Base-by-base conservation (phyloP, 73 alveolate genomes). In the Paramecium sonneborni region DNA sequence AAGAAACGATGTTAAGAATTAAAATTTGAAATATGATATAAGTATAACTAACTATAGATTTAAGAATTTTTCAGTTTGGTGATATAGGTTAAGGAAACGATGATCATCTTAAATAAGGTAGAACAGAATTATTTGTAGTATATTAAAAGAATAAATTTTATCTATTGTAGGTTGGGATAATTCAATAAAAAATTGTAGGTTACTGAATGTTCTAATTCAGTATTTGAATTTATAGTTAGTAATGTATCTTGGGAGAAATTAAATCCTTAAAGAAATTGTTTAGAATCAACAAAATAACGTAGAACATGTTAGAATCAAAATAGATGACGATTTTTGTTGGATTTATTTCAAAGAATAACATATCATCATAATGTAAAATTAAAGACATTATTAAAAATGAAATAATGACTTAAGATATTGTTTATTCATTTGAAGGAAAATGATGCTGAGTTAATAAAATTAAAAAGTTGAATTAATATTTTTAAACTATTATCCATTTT, bases 241-340 rank as follows among this genome's bases (percentile, higher is more conserved):
- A 34, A 23, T 39, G 6, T 12, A 37, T 28, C 58, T 28, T 74
- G 87, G 87, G 58, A 34, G 20, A 74, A 74, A 74, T 21, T 74
- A 0, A 21, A 34, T 34, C 87, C 87, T 21, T n/a, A 74, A 39
- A 67, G 87, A 9, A 67, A 74, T 74, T 74, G 32, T 37, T 21
- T 74, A 8, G 87, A 74, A 35, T 67, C 87, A 34, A 74, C 68
- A 39, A 74, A 67, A 74, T 39, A 74, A 37, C 87, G 32, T 37
- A 74, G 58, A 74, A 67, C 87, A 9, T 74, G 87, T 74, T 74
- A 21, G 87, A 67, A 34, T 74, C 87, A 12, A 74, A 74, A 74
- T 74, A 67, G 87, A 74, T 74, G 87, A 12, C 32, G 38, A 37
- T 74, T 38, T 14, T 32, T 1, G 87, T 62, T 37, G 87, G 87